Evolutionary conservation across 2,329 filamentous ascomycete species (phyloP).

Genomic region (Fusarium drepaniforme): DNA sequence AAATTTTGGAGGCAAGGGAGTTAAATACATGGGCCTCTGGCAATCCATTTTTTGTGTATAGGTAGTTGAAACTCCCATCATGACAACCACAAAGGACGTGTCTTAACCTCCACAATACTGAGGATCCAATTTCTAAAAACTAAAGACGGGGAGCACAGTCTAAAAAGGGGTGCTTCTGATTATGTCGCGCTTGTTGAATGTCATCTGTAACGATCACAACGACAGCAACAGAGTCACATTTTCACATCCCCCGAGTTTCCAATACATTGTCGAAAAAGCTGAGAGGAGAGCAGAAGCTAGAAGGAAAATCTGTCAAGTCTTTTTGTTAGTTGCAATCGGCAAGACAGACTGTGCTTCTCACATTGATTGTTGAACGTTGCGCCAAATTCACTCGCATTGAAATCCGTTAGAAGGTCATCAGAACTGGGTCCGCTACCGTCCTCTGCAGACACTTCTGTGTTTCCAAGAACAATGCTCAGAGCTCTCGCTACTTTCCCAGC

Average conservation of each 20-base stretch:
- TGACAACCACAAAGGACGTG: too few species aligned
- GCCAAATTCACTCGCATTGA: slow-evolving; percentile 12
- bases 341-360: slow-evolving; percentile 17
- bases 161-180: too few species aligned
- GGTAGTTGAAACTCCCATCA: too few species aligned
- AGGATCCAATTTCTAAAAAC: too few species aligned
- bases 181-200: too few species aligned
- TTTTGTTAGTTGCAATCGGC: slow-evolving; percentile 18
- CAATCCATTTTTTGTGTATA: too few species aligned
- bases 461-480: slow-evolving; percentile 28
- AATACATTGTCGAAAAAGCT: slow-evolving; percentile 25
- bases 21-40: too few species aligned
- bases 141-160: too few species aligned
- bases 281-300: slow-evolving; percentile 25
- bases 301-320: slow-evolving; percentile 20
- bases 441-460: slow-evolving; percentile 7
- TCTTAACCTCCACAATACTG: too few species aligned
- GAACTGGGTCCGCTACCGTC: neutral
- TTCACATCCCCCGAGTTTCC: slow-evolving; percentile 22
- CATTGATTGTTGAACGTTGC: slow-evolving; percentile 24
- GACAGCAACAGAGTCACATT: slow-evolving; percentile 16
- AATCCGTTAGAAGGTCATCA: slow-evolving; percentile 19
- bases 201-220: too few species aligned
- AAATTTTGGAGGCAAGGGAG: too few species aligned
- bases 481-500: slow-evolving; percentile 28